Conservation (phyloP, 176 grass and related monocot genomes). For the Musa troglodytarum region DNA sequence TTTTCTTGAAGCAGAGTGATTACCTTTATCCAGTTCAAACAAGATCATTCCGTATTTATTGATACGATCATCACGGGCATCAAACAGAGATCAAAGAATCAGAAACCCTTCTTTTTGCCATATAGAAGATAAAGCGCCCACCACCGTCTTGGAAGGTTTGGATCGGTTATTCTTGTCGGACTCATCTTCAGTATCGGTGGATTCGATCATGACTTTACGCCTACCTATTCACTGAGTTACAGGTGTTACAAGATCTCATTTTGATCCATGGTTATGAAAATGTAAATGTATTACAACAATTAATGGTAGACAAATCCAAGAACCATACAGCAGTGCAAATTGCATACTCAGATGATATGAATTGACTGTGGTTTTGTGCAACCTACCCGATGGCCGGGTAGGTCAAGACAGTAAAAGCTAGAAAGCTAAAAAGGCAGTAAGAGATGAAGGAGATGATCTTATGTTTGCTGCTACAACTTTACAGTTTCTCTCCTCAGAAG, state of each 20-base stretch:
- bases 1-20: too few relatives aligned
- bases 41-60: too few relatives aligned
- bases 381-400: constrained; percentile 88
- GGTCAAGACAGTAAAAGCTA: constrained; percentile 50
- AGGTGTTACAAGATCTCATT: constrained; percentile 11
- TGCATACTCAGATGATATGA: not conserved
- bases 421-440: constrained; percentile 81
- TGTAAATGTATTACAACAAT: not conserved
- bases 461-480: constrained; percentile 24
- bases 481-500: constrained; percentile 36
- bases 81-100: constrained; percentile 19
- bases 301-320: not conserved
- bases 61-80: too few relatives aligned
- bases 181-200: constrained; percentile 34
- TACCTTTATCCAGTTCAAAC: too few relatives aligned
- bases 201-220: constrained; percentile 97
- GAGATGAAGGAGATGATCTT: constrained; percentile 49
- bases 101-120: constrained; percentile 82
- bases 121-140: constrained; percentile 60
- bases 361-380: not conserved
- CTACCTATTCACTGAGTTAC: constrained; percentile 9
- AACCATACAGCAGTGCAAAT: not conserved
- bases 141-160: constrained; percentile 59
- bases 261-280: not conserved
- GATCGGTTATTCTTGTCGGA: constrained; percentile 27